These are phyloP conservation scores for Solanum dulcamara DNA, from an alignment of 257 asterid species.

Conservation along the genomic window DNA sequence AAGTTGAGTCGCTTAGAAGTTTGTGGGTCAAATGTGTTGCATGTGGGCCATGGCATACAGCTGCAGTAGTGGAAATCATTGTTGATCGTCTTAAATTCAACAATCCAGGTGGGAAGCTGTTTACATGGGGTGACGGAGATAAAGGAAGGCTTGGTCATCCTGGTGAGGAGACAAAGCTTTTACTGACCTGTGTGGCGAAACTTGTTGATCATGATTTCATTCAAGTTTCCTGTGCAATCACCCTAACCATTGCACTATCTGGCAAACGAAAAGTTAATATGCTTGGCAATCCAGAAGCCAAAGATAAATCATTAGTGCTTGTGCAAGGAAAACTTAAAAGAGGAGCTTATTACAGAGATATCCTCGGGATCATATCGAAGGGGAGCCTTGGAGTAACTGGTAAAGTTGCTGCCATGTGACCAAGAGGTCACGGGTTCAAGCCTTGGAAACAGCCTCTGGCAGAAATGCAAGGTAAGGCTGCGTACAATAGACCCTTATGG, in stretches of 20 bases:
- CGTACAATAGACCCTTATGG: too few species aligned
- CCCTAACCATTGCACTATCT: constrained; percentile 25
- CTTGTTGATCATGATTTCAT: constrained; percentile 35
- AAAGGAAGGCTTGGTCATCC: constrained; percentile 38
- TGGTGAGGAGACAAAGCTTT: constrained; percentile 23
- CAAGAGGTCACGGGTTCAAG: too few species aligned
- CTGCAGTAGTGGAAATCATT: constrained; percentile 30
- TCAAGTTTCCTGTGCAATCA: constrained; percentile 33
- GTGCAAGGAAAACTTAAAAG: constrained; percentile 32
- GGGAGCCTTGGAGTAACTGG: too few species aligned
- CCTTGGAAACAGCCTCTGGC: too few species aligned
- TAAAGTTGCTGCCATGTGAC: too few species aligned
- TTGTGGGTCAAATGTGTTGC: constrained; percentile 27
- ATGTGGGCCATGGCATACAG: constrained; percentile 55
- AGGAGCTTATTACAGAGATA: constrained; percentile 26
- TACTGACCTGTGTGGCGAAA: constrained; percentile 27
- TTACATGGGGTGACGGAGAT: constrained; percentile 51
- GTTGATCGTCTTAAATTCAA: constrained; percentile 11
- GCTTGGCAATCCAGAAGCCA: constrained; percentile 23
- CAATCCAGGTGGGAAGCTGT: constrained; percentile 26
- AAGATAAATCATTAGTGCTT: constrained; percentile 19
- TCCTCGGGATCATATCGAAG: too few species aligned
- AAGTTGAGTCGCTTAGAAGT: constrained; percentile 30
- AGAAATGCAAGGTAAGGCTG: too few species aligned
- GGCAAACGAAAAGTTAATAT: constrained; percentile 27